A percentile compares a stretch with the other conserved stretches of the same genome.
These are phyloP conservation scores for Oryza officinalis DNA, from an alignment of 176 grass and related monocot species.

Conservation along the genomic window DNA sequence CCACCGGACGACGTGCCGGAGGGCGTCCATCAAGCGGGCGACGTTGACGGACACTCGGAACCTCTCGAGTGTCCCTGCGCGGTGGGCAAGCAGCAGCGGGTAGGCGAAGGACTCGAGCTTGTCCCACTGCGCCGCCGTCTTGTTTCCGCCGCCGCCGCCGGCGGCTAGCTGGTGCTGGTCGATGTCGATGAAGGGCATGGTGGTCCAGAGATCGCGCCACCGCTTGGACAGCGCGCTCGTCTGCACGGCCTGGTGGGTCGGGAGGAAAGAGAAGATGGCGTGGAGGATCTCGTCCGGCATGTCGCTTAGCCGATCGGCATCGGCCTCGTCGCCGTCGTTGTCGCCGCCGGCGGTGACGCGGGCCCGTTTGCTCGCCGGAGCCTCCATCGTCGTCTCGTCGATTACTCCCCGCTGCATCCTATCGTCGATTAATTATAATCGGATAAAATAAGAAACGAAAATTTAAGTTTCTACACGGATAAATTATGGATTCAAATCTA, in stretches of 20 bases:
- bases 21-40: not conserved
- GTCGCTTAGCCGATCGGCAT: not conserved
- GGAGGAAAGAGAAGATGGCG: slow-evolving; percentile 17
- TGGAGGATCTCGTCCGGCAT: slow-evolving; percentile 25
- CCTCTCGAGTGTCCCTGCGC: not conserved
- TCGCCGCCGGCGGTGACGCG: too few relatives aligned
- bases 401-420: too few relatives aligned
- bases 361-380: too few relatives aligned
- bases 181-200: not conserved
- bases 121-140: too few relatives aligned
- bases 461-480: too few relatives aligned
- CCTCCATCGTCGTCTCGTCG: too few relatives aligned
- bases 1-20: not conserved
- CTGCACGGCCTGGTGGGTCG: not conserved
- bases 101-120: not conserved
- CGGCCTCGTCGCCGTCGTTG: too few relatives aligned
- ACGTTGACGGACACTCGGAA: not conserved
- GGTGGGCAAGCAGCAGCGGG: not conserved
- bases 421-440: too few relatives aligned
- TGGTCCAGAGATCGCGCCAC: slow-evolving; percentile 10
- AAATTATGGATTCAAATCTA: too few relatives aligned
- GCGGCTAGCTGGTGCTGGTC: too few relatives aligned
- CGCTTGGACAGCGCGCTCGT: not conserved
- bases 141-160: not conserved
- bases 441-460: too few relatives aligned